Evolutionary conservation across 2,329 filamentous ascomycete genomes (phyloP), one percentile per base, ranked within the genome.

Genomic region (Colletotrichum liaoningense): DNA sequence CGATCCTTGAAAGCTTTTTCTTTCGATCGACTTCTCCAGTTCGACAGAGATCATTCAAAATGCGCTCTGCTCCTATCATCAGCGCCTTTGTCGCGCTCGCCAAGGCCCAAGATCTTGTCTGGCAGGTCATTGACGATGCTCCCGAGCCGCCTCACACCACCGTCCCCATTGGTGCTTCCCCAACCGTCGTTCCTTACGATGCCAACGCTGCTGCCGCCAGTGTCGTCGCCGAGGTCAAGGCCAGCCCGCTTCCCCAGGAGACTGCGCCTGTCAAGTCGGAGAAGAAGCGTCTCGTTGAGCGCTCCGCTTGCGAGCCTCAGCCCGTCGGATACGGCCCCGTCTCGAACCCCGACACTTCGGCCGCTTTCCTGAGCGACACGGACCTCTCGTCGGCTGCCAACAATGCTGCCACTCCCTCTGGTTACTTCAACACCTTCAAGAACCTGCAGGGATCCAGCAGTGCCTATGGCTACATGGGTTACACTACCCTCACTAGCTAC

Each of bases 341-440:
- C 42, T 16, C 42, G 2, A 46, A n/a, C 42, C 42, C 42, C 6
- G 42, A 46, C 42, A 46, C 42, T n/a, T n/a, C 42, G 42, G 42
- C 42, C 42, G 42, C 42, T n/a, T 46, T 46, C 42, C 19, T 46
- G 42, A 46, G 42, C 42, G 14, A 19, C 42, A 7, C 42, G 1
- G 42, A 46, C 0, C 42, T 46, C 3, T 16, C 42, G 42, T 46
- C 42, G 16, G 16, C 42, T 46, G 67, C 67, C 42, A 65, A 65
- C 33, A 46, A 33, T n/a, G 67, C 67, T 30, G 38, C 24, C 4
- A 54, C 46, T 22, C 67, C 67, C 52, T 42, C 19, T 12, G 59
- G 59, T 24, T 70, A 70, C 67, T 22, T 22, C 19, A 60, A 70
- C 30, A 70, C 67, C 14, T 70, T 70, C 67, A 57, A 46, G 59